Evolutionary conservation across 139 green algal species (phyloP), one percentile per base, ranked within the genome.

Genomic region (Deuterostichococcus epilithicus): DNA sequence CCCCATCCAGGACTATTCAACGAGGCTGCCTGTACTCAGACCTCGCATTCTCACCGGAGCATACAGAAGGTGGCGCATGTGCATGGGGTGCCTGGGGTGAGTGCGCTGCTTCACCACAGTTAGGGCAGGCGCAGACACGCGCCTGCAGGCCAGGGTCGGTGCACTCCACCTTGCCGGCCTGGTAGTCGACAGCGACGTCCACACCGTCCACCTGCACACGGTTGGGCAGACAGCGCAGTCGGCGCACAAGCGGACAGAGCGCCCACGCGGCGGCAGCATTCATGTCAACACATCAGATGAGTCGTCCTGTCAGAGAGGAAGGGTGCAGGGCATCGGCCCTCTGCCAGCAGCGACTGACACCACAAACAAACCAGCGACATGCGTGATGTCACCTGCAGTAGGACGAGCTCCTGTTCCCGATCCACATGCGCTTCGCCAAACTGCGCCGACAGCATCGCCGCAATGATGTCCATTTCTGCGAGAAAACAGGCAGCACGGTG

Each of bases 401-500:
- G 80, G 32, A 87, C 78, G 32, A 89, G 63, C 34, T 76, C 84
- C 65, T 81, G 74, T 37, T 88, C 79, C 2, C 66, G 66, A 44
- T 91, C 86, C 39, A 93, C 82, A 4, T 59, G n/a, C 1, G 87
- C 85, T 0, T 75, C 74, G 34, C 92, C 92, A 80, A 94, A 97
- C 86, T 97, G 92, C 34, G 88, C 84, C 1, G 76, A 58, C 76
- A 97, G 78, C 44, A 97, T 73, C 3, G 88, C 82, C 0, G 85
- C 88, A 36, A 92, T 58, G 1, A 95, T 78, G 34, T 84, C 70
- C 72, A 86, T 68, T 78, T 97, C 91, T 2, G 88, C 88, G 6
- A 8, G 13, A 23, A 8, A 52, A 52, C 13, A 13, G n/a, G n/a
- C n/a, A n/a, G n/a, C n/a, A n/a, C n/a, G n/a, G n/a, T n/a, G n/a